Base-by-base conservation (phyloP, 345 rosid genomes). In the Brassica juncea region DNA sequence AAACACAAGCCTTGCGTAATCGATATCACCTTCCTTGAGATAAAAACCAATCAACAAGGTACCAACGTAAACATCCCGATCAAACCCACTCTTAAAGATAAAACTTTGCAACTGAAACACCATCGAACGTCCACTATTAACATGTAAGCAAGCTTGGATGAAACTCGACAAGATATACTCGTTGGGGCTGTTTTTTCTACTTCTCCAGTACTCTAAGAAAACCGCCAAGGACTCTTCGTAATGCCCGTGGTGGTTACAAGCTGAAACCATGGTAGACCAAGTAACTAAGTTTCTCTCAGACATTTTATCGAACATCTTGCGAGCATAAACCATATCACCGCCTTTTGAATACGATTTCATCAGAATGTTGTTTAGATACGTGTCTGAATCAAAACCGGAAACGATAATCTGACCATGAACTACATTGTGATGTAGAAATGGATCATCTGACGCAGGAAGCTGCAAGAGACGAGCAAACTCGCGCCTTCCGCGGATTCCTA, bases 201-300 rank as follows among this genome's bases (percentile, higher is more conserved):
- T 65, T 69, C 87, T 88, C 72, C 73, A 84, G 3, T 86, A 90
- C 2, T 83, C 85, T 69, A 84, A 39, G 79, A 90, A 92, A 52
- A 81, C 54, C 8, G 37, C 0, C 72, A 90, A 77, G 19, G 89
- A 86, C 30, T 92, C 89, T 12, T 80, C 81, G 4, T 74, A 59
- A 70, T 67, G 83, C 4, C 89, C 87, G 68, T 82, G 82, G 68
- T 80, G 81, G 65, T 85, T 65, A 71, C 86, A 87, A 88, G 86
- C 86, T 35, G 94, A 92, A 83, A 89, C 85, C 86, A 86, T 81
- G 0, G 94, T 86, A 68, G 97, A 92, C 93, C 97, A 92, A 66
- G 89, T 83, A 81, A 89, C 74, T 72, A 87, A 83, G 75, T 88
- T 90, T 84, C 88, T 90, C 0, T 85, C 84, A 8, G 85, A 32